Percentiles rank a stretch among this genome's conserved stretches.
These are phyloP conservation scores for Prunus armeniaca DNA, from an alignment of 306 rosid genomes.

Conservation along the genomic window DNA sequence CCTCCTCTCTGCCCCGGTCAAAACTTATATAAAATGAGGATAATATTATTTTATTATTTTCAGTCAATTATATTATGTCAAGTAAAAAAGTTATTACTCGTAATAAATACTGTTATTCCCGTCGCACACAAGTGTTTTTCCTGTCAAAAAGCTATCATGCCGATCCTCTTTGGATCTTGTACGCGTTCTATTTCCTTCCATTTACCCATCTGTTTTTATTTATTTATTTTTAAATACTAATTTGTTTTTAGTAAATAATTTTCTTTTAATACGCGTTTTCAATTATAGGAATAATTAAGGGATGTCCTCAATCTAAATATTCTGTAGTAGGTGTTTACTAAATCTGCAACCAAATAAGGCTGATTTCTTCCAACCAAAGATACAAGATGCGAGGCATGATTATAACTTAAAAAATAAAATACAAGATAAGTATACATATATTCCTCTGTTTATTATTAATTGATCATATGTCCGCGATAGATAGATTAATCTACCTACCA, in stretches of 20 bases:
- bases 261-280: not conserved
- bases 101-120: fast-evolving
- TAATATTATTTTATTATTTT: too few relatives aligned
- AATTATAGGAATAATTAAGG: not conserved
- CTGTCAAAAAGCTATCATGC: fast-evolving
- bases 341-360: not conserved
- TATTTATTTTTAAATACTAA: not conserved
- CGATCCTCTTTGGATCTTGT: not conserved
- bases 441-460: too few relatives aligned
- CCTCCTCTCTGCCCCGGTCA: too few relatives aligned
- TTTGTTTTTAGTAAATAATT: too few relatives aligned
- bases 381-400: not conserved
- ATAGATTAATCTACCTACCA: not conserved
- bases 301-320: not conserved
- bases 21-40: too few relatives aligned
- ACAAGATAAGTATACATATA: too few relatives aligned
- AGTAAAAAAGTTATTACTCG: fast-evolving
- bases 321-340: not conserved
- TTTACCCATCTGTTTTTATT: not conserved
- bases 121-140: too few relatives aligned
- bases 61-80: fast-evolving
- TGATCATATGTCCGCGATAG: not conserved
- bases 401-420: not conserved
- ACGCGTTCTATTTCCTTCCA: not conserved
- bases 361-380: not conserved